Conservation (phyloP, 2,329 filamentous ascomycete genomes). For the Aciculosporium take region DNA sequence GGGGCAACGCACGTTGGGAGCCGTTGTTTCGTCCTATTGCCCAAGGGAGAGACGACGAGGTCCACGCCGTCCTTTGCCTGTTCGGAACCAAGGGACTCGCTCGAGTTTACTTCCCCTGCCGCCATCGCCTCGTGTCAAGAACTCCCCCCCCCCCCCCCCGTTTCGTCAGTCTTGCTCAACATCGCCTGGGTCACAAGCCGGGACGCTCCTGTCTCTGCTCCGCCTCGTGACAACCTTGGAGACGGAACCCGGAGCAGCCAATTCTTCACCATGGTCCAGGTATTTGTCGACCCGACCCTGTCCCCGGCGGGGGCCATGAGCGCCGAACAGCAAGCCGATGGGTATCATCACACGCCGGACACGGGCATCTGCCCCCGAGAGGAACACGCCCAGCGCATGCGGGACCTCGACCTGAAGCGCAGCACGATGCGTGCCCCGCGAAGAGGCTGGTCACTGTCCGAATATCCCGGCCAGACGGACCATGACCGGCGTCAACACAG, state of each 20-base stretch:
- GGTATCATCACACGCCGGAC: constrained; percentile 9
- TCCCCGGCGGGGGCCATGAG: constrained; percentile 11
- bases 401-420: constrained; percentile 23
- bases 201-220: too few relatives aligned
- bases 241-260: background rate
- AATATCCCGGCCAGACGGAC: constrained; percentile 23
- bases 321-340: constrained; percentile 12
- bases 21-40: too few relatives aligned
- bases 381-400: constrained; percentile 25
- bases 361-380: constrained; percentile 21
- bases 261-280: constrained; percentile 18
- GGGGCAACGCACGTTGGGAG: too few relatives aligned
- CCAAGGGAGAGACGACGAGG: too few relatives aligned
- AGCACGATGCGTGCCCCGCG: constrained; percentile 25
- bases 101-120: too few relatives aligned
- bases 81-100: too few relatives aligned
- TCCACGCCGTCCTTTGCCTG: too few relatives aligned
- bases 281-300: constrained; percentile 16
- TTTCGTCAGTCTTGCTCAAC: too few relatives aligned
- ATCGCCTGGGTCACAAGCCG: too few relatives aligned
- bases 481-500: constrained; percentile 1
- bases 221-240: background rate
- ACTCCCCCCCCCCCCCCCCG: too few relatives aligned
- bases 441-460: constrained; percentile 32
- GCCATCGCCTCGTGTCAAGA: too few relatives aligned